Conservation (phyloP, 2,329 filamentous ascomycete genomes). For the Ophiosphaerella korrae region DNA sequence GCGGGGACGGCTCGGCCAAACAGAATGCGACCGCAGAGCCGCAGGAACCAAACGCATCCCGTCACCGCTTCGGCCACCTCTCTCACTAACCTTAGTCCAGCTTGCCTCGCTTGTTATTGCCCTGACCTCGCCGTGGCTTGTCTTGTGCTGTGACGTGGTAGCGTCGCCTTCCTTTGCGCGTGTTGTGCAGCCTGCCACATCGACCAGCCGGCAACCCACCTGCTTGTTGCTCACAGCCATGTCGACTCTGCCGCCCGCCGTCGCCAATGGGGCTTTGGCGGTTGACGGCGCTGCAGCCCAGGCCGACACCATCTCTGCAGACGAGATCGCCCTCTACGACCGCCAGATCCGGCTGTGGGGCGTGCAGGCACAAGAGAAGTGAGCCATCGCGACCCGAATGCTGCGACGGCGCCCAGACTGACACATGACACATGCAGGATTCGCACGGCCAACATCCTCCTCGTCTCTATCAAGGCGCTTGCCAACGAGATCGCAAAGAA, state of each 20-base stretch:
- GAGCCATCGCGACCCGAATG: slow-evolving; percentile 9
- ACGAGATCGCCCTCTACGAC: slow-evolving; percentile 97
- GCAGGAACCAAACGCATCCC: slow-evolving; percentile 15
- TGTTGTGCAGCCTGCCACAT: neutral
- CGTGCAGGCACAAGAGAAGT: slow-evolving; percentile 86
- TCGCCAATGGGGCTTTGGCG: slow-evolving; percentile 35
- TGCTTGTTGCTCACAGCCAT: slow-evolving; percentile 3
- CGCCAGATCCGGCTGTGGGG: slow-evolving; percentile 97
- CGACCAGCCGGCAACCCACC: slow-evolving; percentile 1
- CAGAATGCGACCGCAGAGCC: slow-evolving; percentile 12
- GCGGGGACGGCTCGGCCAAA: slow-evolving; percentile 6
- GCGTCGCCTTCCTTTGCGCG: neutral
- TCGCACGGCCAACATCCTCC: slow-evolving; percentile 83
- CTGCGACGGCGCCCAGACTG: neutral
- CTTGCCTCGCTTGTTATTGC: neutral
- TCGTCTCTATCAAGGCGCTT: slow-evolving; percentile 85
- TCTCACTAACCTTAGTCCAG: neutral
- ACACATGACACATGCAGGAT: slow-evolving; percentile 64
- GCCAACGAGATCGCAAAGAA: slow-evolving; percentile 98
- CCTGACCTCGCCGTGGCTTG: neutral
- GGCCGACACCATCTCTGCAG: slow-evolving; percentile 55
- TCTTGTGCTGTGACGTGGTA: neutral
- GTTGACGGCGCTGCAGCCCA: slow-evolving; percentile 43
- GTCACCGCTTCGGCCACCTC: slow-evolving; percentile 9
- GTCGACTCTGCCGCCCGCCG: slow-evolving; percentile 9